Evolutionary conservation across 768 basidiomycete species (phyloP).

Genomic region (Scleroderma bovista): DNA sequence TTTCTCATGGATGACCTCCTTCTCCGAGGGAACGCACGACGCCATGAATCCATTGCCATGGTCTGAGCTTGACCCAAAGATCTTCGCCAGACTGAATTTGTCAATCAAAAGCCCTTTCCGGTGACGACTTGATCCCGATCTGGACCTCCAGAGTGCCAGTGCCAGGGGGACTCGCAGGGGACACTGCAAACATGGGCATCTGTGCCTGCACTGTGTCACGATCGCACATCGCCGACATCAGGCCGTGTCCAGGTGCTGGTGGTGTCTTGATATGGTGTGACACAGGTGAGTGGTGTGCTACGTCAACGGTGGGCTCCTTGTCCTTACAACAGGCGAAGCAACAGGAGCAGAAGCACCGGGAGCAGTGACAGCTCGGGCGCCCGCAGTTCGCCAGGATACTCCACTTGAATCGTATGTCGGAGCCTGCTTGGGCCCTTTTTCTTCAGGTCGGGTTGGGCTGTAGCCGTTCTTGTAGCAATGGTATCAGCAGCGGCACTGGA

Average conservation of each 20-base stretch:
- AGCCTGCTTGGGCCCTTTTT: constrained; percentile 44
- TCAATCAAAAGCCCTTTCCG: constrained; percentile 71
- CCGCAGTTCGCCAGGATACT: constrained; percentile 63
- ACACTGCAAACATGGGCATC: constrained; percentile 31
- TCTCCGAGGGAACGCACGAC: constrained; percentile 41
- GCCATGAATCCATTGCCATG: constrained; percentile 20
- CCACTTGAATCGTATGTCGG: constrained; percentile 94
- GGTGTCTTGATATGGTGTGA: constrained; percentile 10
- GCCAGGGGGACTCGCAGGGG: constrained; percentile 38
- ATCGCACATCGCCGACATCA: constrained; percentile 17
- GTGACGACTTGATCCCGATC: constrained; percentile 46
- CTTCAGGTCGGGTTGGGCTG: constrained; percentile 41
- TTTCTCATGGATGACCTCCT: constrained; percentile 24
- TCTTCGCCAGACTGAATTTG: constrained; percentile 72
- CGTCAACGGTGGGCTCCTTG: constrained; percentile 7
- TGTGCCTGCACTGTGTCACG: constrained; percentile 25
- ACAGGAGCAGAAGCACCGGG: background rate
- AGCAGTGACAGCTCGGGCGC: constrained; percentile 17
- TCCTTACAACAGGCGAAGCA: no score
- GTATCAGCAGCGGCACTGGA: no score
- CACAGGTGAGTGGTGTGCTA: constrained; percentile 15
- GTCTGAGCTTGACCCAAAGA: constrained; percentile 49
- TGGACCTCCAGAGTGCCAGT: constrained; percentile 28
- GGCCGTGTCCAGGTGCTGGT: no score
- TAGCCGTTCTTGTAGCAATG: background rate